Evolutionary conservation across 2,329 filamentous ascomycete species (phyloP).

Genomic region (Paecilomyces sp.): DNA sequence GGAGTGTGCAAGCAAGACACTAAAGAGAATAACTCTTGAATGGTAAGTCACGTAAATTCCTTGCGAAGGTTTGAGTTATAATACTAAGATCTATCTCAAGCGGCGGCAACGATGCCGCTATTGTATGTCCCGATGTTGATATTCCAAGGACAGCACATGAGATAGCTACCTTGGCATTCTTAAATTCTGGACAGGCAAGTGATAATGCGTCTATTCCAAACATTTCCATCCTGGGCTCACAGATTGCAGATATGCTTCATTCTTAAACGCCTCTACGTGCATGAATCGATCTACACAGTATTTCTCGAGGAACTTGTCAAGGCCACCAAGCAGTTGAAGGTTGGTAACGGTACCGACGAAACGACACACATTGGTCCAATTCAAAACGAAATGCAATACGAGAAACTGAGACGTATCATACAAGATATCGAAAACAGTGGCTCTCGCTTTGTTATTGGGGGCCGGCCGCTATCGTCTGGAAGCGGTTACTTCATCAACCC

Average conservation of each 20-base stretch:
- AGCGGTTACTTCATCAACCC: slow-evolving; percentile 46
- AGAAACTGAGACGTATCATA: slow-evolving; percentile 47
- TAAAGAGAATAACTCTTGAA: slow-evolving; percentile 57
- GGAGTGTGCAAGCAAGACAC: slow-evolving; percentile 47
- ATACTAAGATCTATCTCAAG: slow-evolving; percentile 4
- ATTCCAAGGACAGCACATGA: slow-evolving; percentile 43
- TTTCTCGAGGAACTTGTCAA: slow-evolving; percentile 41
- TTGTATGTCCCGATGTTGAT: slow-evolving; percentile 53
- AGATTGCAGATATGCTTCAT: slow-evolving; percentile 44
- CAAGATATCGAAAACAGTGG: slow-evolving; percentile 47
- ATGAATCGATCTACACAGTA: slow-evolving; percentile 43
- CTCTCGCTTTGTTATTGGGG: slow-evolving; percentile 46
- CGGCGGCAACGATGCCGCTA: slow-evolving; percentile 56
- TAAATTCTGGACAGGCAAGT: slow-evolving; percentile 43
- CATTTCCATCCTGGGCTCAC: neutral
- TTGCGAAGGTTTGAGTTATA: too few species aligned
- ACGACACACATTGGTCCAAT: slow-evolving; percentile 50
- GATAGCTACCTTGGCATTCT: slow-evolving; percentile 38
- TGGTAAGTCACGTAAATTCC: slow-evolving; percentile 23
- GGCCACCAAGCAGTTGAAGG: slow-evolving; percentile 4
- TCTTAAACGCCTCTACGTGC: slow-evolving; percentile 50
- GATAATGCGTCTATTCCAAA: neutral
- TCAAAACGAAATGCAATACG: slow-evolving; percentile 55
- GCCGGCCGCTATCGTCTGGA: slow-evolving; percentile 42
- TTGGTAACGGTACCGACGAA: slow-evolving; percentile 13